phyloP scores from a whole-genome alignment of 306 rosid genomes.

The Dryas drummondii region DNA sequence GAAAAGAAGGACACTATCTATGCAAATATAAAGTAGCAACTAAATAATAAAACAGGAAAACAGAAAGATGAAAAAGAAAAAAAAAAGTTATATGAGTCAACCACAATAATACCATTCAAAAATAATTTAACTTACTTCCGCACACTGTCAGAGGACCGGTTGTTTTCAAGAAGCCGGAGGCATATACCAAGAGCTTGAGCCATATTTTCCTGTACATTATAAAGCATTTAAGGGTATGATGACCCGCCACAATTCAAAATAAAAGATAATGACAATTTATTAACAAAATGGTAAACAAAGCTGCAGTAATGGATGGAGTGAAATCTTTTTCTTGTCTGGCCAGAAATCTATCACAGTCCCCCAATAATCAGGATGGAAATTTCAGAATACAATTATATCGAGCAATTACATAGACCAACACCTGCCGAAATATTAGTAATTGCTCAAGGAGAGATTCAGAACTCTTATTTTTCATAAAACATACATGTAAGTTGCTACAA shows the following conservation, averaged over 20 bases:
- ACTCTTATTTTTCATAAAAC: too few species aligned
- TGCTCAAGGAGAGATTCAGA: not conserved
- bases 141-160: constrained; percentile 90
- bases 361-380: not conserved
- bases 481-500: too few species aligned
- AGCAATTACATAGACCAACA: not conserved
- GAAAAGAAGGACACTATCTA: constrained; percentile 8
- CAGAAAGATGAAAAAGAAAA: not conserved
- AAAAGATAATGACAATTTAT: not conserved
- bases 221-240: constrained; percentile 4
- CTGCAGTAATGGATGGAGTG: not conserved
- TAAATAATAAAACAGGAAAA: constrained; percentile 1
- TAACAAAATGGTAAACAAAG: not conserved
- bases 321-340: not conserved
- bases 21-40: constrained; percentile 1
- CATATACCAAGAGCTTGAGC: constrained; percentile 93
- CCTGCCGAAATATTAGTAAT: not conserved
- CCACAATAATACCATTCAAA: constrained; percentile 16
- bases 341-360: not conserved
- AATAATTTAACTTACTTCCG: constrained; percentile 56
- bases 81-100: constrained; percentile 9
- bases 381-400: not conserved
- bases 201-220: constrained; percentile 66
- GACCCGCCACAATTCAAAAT: not conserved
- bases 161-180: constrained; percentile 86